Percentiles rank a stretch among this genome's conserved stretches.
These are phyloP conservation scores for Aegilops tauschii DNA, from an alignment of 176 grass and related monocot genomes.

Conservation along the genomic window DNA sequence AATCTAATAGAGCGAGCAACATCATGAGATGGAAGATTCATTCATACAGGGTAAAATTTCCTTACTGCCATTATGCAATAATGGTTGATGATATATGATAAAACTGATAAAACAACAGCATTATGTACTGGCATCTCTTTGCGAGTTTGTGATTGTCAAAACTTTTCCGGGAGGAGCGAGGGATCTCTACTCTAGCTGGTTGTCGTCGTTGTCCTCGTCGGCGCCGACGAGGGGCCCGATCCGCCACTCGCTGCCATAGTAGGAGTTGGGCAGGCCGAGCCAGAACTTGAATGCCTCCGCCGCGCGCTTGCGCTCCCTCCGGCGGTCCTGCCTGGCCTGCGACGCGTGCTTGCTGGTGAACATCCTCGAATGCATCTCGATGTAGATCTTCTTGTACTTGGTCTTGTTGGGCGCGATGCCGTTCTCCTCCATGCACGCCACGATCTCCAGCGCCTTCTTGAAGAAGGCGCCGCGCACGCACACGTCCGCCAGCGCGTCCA, in stretches of 20 bases:
- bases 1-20: not conserved
- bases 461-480: constrained; percentile 88
- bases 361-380: constrained; percentile 88
- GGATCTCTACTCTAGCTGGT: not conserved
- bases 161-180: not conserved
- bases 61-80: not conserved
- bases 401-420: constrained; percentile 84
- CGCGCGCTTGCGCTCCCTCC: constrained; percentile 65
- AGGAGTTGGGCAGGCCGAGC: constrained; percentile 86
- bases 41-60: not conserved
- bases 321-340: constrained; percentile 69
- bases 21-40: not conserved
- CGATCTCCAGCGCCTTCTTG: constrained; percentile 90
- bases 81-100: not conserved
- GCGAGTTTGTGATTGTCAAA: not conserved
- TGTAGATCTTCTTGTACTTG: constrained; percentile 94
- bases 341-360: constrained; percentile 94
- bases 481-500: constrained; percentile 75
- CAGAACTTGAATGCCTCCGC: constrained; percentile 97
- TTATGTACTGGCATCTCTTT: not conserved
- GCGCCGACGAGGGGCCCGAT: not conserved
- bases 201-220: not conserved
- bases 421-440: constrained; percentile 95
- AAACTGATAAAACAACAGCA: not conserved
- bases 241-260: constrained; percentile 82